Conservation (phyloP, 1,284 basidiomycete species). For the Cryptococcus sp. region DNA sequence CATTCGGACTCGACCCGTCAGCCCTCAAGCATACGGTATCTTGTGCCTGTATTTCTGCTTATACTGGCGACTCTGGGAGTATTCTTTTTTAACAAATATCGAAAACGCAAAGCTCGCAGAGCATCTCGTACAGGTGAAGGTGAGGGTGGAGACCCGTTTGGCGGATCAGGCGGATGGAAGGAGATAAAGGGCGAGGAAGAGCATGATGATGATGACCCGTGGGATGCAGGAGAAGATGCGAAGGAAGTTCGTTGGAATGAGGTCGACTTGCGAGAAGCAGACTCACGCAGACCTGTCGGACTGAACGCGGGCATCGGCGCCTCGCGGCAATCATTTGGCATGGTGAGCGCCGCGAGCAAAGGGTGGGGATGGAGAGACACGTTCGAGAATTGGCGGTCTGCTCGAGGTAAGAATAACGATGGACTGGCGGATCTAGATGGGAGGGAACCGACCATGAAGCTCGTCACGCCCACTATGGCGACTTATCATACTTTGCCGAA, state of each 20-base stretch:
- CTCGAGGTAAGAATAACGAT: constrained; percentile 13
- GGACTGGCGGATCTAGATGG: background rate
- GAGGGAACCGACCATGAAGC: constrained; percentile 20
- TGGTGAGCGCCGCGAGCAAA: constrained; percentile 9
- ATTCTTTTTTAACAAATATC: constrained; percentile 18
- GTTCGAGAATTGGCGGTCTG: constrained; percentile 20
- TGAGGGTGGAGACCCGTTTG: constrained; percentile 2
- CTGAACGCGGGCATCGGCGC: background rate
- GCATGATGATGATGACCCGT: constrained; percentile 17
- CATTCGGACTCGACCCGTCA: constrained; percentile 10
- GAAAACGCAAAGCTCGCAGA: constrained; percentile 9
- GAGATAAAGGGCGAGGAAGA: constrained; percentile 10
- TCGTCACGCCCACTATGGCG: constrained; percentile 13
- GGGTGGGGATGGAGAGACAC: constrained; percentile 24
- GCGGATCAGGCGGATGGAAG: constrained; percentile 16
- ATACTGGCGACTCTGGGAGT: constrained; percentile 23
- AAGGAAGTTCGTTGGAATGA: constrained; percentile 5
- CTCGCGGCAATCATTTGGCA: background rate
- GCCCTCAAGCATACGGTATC: constrained; percentile 19
- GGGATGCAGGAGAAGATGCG: constrained; percentile 5
- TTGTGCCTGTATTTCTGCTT: constrained; percentile 29
- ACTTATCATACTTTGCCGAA: constrained; percentile 16
- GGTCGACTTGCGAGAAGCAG: background rate
- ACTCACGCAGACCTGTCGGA: background rate
- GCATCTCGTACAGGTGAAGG: constrained; percentile 4